Evolutionary conservation across 2,329 filamentous ascomycete genomes (phyloP).

Genomic region (Fusarium sp.): DNA sequence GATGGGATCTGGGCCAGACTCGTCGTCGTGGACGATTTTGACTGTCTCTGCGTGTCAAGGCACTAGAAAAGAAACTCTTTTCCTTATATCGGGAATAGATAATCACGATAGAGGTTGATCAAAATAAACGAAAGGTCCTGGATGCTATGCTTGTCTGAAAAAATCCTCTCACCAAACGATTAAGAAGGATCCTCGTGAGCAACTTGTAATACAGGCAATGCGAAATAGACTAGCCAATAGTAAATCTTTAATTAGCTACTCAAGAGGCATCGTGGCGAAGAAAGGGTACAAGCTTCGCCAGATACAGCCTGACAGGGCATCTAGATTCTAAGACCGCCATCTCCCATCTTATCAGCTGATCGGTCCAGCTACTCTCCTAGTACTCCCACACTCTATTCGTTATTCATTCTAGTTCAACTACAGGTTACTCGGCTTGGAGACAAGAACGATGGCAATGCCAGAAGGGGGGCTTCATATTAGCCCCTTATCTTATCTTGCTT

Average conservation of each 20-base stretch:
- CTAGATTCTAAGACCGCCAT: background rate
- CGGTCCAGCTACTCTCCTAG: background rate
- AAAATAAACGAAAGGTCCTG: background rate
- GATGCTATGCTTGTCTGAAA: background rate
- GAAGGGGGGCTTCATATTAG: background rate
- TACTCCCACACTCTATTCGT: background rate
- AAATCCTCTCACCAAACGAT: background rate
- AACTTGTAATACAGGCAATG: background rate
- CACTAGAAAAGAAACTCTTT: too few relatives aligned
- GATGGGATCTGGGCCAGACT: too few relatives aligned
- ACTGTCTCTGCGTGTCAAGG: too few relatives aligned
- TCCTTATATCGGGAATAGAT: too few relatives aligned
- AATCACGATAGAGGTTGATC: background rate
- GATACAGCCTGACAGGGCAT: background rate
- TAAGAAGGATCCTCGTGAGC: background rate
- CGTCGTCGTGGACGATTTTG: too few relatives aligned
- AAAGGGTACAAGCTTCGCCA: background rate
- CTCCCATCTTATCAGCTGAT: background rate
- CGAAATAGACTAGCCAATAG: background rate
- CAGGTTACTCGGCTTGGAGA: background rate
- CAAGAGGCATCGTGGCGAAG: background rate
- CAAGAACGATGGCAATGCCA: background rate
- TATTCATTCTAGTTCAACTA: rapidly evolving
- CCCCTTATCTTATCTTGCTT: background rate
- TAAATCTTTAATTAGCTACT: background rate